Conservation (phyloP, 2,329 filamentous ascomycete species). For the Sarocladium kiliense region DNA sequence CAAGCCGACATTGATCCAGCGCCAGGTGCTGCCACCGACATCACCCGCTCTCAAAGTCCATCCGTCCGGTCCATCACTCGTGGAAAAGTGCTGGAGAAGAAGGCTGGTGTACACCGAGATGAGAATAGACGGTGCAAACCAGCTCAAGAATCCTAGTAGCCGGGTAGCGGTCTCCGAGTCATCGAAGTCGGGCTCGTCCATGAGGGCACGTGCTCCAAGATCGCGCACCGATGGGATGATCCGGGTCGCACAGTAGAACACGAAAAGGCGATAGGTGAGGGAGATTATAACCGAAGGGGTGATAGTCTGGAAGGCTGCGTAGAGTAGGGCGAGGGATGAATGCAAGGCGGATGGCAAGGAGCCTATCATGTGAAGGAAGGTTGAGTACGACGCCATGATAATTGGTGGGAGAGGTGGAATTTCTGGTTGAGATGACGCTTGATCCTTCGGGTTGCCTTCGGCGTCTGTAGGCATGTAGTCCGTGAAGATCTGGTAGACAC, state of each 20-base stretch:
- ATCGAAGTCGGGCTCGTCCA: constrained; percentile 79
- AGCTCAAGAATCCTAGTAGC: constrained; percentile 77
- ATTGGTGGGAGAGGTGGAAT: constrained; percentile 95
- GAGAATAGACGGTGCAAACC: constrained; percentile 91
- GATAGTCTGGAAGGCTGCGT: constrained; percentile 90
- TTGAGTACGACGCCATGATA: constrained; percentile 97
- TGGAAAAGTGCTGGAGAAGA: constrained; percentile 90
- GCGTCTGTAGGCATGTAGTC: constrained; percentile 85
- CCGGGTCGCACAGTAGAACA: constrained; percentile 90
- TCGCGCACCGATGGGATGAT: constrained; percentile 94
- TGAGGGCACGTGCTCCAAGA: constrained; percentile 74
- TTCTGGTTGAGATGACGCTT: constrained; percentile 62
- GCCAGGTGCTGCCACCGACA: constrained; percentile 76
- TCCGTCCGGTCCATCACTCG: constrained; percentile 63
- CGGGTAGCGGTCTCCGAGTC: constrained; percentile 79
- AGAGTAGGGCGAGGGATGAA: constrained; percentile 78
- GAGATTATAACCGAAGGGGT: constrained; percentile 95
- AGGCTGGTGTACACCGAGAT: constrained; percentile 96
- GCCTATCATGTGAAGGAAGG: constrained; percentile 76
- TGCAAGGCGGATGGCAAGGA: constrained; percentile 78
- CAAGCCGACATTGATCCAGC: constrained; percentile 86
- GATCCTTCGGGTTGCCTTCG: constrained; percentile 41
- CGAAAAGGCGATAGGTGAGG: constrained; percentile 85
- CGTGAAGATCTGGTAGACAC: constrained; percentile 98
- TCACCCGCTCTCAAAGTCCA: constrained; percentile 85